phyloP scores from a whole-genome alignment of 2,329 filamentous ascomycete species.

The Claviceps maximensis region DNA sequence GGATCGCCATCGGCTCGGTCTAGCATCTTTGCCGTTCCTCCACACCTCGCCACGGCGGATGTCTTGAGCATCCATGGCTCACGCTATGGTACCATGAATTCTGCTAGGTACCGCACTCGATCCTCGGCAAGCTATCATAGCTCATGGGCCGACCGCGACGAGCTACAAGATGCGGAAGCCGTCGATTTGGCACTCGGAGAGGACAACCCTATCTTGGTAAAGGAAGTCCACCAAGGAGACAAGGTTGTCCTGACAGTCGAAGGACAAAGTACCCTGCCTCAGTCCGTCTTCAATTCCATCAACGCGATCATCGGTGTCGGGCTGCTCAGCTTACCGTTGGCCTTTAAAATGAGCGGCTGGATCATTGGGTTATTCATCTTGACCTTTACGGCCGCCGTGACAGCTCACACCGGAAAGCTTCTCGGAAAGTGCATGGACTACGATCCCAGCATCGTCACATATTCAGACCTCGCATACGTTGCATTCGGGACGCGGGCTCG shows the following conservation, averaged over 20 bases:
- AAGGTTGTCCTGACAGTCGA: slow-evolving; percentile 73
- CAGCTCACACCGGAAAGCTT: slow-evolving; percentile 73
- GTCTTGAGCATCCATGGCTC: slow-evolving; percentile 57
- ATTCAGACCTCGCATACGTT: slow-evolving; percentile 84
- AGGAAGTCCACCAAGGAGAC: slow-evolving; percentile 79
- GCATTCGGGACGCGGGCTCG: slow-evolving; percentile 77
- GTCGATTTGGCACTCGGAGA: slow-evolving; percentile 15
- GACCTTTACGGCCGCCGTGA: slow-evolving; percentile 58
- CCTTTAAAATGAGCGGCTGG: slow-evolving; percentile 80
- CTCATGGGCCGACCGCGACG: slow-evolving; percentile 19
- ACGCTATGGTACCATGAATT: slow-evolving; percentile 38
- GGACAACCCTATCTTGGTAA: slow-evolving; percentile 66
- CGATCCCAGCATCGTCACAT: slow-evolving; percentile 76
- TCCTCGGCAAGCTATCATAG: slow-evolving; percentile 33
- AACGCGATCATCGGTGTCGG: slow-evolving; percentile 88
- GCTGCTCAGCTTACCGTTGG: slow-evolving; percentile 76
- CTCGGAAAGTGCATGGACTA: slow-evolving; percentile 81
- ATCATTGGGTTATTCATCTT: slow-evolving; percentile 67
- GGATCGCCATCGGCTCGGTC: slow-evolving; percentile 19
- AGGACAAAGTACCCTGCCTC: slow-evolving; percentile 86
- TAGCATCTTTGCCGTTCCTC: slow-evolving; percentile 42
- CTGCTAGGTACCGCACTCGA: slow-evolving; percentile 19
- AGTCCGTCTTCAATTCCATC: slow-evolving; percentile 93
- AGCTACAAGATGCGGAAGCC: slow-evolving; percentile 15
- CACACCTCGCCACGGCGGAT: slow-evolving; percentile 52